These are phyloP conservation scores for Vaccinium myrtillus DNA, from an alignment of 148 eudicot species.

Conservation along the genomic window DNA sequence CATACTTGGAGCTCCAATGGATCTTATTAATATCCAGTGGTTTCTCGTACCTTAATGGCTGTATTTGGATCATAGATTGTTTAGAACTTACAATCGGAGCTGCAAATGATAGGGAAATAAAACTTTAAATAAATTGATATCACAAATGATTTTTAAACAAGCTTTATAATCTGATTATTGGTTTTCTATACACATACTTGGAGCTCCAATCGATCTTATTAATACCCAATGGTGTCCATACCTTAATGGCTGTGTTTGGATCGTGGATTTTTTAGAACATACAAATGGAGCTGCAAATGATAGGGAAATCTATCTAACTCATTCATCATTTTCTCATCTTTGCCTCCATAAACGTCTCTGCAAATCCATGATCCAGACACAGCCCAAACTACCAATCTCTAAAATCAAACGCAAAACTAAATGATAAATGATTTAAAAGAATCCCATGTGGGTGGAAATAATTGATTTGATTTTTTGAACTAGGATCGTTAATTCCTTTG, in stretches of 20 bases:
- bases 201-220: neutral
- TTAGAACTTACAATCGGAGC: too few relatives aligned
- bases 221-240: neutral
- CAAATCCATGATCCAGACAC: neutral
- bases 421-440: neutral
- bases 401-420: neutral
- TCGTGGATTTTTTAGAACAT: neutral
- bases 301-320: neutral
- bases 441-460: constrained; percentile 26
- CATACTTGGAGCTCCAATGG: neutral
- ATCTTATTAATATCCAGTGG: neutral
- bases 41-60: neutral
- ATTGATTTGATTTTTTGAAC: constrained; percentile 43
- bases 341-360: neutral
- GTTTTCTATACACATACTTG: neutral
- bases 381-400: neutral
- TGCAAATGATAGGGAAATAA: neutral
- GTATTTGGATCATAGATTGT: neutral
- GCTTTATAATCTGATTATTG: neutral
- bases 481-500: constrained; percentile 35
- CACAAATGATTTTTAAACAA: neutral
- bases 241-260: neutral
- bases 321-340: neutral
- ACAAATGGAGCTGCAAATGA: too few relatives aligned
- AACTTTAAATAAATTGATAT: neutral